Evolutionary conservation across 2,329 filamentous ascomycete genomes (phyloP).

Genomic region (Eutypa lata): DNA sequence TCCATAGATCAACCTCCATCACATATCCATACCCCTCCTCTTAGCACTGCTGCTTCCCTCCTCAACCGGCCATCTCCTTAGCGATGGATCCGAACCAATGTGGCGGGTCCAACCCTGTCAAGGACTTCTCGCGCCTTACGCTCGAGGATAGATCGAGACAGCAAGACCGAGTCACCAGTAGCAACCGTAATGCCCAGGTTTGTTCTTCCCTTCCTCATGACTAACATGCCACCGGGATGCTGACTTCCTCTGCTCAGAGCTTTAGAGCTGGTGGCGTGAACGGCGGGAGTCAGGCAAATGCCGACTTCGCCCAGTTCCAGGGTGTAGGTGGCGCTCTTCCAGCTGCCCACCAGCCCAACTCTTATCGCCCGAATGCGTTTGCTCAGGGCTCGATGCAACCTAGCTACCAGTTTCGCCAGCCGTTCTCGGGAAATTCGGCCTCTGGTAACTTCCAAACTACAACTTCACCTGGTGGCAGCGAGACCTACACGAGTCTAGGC

Average conservation of each 20-base stretch:
- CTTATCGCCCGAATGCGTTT: not conserved
- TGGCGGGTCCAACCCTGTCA: conserved; percentile 72
- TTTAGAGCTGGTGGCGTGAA: not conserved
- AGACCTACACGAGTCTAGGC: too few relatives aligned
- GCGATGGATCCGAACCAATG: conserved; percentile 51
- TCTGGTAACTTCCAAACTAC: too few relatives aligned
- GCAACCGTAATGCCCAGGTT: not conserved
- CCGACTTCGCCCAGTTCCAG: not conserved
- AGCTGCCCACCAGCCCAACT: not conserved
- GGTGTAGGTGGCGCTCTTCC: not conserved
- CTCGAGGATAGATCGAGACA: conserved; percentile 67
- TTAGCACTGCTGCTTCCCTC: not conserved
- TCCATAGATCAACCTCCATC: too few relatives aligned
- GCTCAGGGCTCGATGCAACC: not conserved
- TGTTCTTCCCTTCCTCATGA: conserved; percentile 2
- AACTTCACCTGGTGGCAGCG: too few relatives aligned
- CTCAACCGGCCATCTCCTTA: conserved; percentile 6
- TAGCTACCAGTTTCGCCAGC: not conserved
- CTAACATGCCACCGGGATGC: conserved; percentile 4
- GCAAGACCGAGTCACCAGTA: conserved; percentile 59
- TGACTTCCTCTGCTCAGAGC: not conserved
- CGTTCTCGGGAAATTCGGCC: too few relatives aligned
- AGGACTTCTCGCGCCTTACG: conserved; percentile 69
- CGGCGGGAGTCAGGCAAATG: not conserved
- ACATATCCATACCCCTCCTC: not conserved